Base-by-base conservation (phyloP, 768 basidiomycete genomes). In the Rhodocollybia butyracea region DNA sequence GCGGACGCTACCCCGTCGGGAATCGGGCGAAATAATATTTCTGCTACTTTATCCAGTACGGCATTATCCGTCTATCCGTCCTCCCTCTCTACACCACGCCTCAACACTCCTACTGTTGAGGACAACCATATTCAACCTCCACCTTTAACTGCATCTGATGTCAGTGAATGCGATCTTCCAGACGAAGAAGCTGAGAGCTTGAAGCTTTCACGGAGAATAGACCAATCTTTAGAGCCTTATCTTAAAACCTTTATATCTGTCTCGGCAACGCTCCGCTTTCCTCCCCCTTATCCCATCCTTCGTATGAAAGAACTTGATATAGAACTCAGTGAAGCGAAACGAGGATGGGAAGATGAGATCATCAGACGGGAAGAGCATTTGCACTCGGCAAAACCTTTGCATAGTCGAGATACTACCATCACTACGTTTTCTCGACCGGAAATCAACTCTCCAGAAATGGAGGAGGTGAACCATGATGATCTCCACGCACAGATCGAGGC, bases 231-330 rank as follows among this genome's bases (percentile, higher is more conserved):
- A n/a, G 82, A 89, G 38, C 89, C 91, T 2, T 99, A 97, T 67
- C 74, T 78, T 61, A 84, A 76, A 58, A 94, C 91, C 2, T 93
- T 94, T 64, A 89, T 98, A 29, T 98, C 97, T 2, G 91, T 94
- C 40, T 98, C 95, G 2, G 89, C 95, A 0, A 93, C 94, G 0
- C 74, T 98, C 45, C 84, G 92, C 4, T 97, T 97, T 67, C 91
- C 88, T 13, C 94, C 96, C 22, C 97, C 97, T 3, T 88, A 91
- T 64, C 89, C 94, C 6, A 82, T 99, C 38, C 76, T 81, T 2
- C 81, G 81, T 43, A 97, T 98, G 93, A 88, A 90, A 63, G 87
- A 91, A 61, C 74, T 98, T 5, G 94, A 98, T 62, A 81, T 86
- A 22, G 78, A 86, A 54, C 78, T 96, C n/a, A 73, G 78, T 31